phyloP scores from a whole-genome alignment of 768 basidiomycete genomes.

The Dendrothele bispora region DNA sequence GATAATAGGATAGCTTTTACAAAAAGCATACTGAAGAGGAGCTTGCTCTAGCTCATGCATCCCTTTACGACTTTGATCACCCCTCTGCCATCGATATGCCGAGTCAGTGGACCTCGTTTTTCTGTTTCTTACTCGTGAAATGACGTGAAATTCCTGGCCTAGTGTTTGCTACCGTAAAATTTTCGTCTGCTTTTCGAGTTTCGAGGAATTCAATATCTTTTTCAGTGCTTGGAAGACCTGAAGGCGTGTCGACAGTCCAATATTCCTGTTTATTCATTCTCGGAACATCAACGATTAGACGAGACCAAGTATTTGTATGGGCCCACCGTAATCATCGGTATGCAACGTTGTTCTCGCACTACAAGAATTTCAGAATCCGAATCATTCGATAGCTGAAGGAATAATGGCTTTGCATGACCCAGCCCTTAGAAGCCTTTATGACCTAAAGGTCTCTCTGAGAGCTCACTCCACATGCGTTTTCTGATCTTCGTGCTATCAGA shows the following conservation, averaged over 20 bases:
- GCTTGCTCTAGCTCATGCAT: conserved; percentile 78
- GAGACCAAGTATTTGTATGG: conserved; percentile 91
- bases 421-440: conserved; percentile 76
- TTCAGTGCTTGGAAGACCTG: conserved; percentile 80
- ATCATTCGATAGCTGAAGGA: conserved; percentile 69
- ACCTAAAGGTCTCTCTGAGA: conserved; percentile 72
- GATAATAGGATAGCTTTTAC: conserved; percentile 88
- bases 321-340: conserved; percentile 87
- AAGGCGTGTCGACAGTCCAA: conserved; percentile 82
- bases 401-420: conserved; percentile 90
- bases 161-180: conserved; percentile 76
- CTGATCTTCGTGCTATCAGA: conserved; percentile 32
- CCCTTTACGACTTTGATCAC: conserved; percentile 84
- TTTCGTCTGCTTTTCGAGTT: conserved; percentile 1
- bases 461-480: background rate
- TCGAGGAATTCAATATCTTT: conserved; percentile 1
- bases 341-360: conserved; percentile 11
- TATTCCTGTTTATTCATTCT: conserved; percentile 94
- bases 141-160: no score
- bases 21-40: conserved; percentile 78
- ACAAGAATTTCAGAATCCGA: conserved; percentile 1
- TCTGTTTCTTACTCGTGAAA: no score
- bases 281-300: conserved; percentile 77
- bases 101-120: no score
- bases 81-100: conserved; percentile 92